These are phyloP conservation scores for Colletotrichum liaoningense DNA, from an alignment of 2,329 filamentous ascomycete genomes.

Conservation along the genomic window DNA sequence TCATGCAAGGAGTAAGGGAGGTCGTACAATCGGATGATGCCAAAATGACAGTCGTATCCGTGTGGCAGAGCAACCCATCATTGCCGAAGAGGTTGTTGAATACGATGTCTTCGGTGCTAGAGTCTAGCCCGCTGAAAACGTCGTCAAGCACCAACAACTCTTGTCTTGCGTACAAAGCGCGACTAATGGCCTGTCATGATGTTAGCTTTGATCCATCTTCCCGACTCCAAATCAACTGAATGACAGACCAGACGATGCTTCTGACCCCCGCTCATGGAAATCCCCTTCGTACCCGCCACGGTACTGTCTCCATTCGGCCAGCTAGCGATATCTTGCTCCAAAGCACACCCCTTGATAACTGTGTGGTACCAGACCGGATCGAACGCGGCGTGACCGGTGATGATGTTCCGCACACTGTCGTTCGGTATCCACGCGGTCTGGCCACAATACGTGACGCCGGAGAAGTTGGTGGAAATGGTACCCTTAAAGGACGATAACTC, in stretches of 20 bases:
- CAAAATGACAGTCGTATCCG: slow-evolving; percentile 38
- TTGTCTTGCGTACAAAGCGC: slow-evolving; percentile 44
- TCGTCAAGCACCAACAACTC: slow-evolving; percentile 44
- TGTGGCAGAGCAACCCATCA: slow-evolving; percentile 38
- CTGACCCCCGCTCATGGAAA: slow-evolving; percentile 52
- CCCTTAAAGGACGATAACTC: slow-evolving; percentile 39
- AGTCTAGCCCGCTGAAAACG: slow-evolving; percentile 47
- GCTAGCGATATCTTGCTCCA: slow-evolving; percentile 43
- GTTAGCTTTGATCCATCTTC: neutral
- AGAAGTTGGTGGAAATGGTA: slow-evolving; percentile 33
- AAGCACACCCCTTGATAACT: slow-evolving; percentile 48
- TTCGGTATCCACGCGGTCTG: slow-evolving; percentile 45
- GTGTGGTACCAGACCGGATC: slow-evolving; percentile 45
- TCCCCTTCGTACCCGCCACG: slow-evolving; percentile 48
- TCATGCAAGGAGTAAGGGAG: accelerated
- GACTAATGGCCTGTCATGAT: slow-evolving; percentile 39
- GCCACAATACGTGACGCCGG: slow-evolving; percentile 40
- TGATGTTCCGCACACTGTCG: slow-evolving; percentile 46
- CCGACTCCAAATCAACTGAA: too few species aligned
- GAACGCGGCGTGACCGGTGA: slow-evolving; percentile 42
- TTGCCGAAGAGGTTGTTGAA: slow-evolving; percentile 40
- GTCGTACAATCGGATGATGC: slow-evolving; percentile 28
- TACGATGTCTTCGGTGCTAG: slow-evolving; percentile 40
- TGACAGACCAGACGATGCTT: slow-evolving; percentile 43
- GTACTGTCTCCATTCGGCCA: slow-evolving; percentile 47